A percentile compares a stretch with the other conserved stretches of the same genome.
phyloP scores from a whole-genome alignment of 73 alveolate species.

The Tetrahymena malaccensis region DNA sequence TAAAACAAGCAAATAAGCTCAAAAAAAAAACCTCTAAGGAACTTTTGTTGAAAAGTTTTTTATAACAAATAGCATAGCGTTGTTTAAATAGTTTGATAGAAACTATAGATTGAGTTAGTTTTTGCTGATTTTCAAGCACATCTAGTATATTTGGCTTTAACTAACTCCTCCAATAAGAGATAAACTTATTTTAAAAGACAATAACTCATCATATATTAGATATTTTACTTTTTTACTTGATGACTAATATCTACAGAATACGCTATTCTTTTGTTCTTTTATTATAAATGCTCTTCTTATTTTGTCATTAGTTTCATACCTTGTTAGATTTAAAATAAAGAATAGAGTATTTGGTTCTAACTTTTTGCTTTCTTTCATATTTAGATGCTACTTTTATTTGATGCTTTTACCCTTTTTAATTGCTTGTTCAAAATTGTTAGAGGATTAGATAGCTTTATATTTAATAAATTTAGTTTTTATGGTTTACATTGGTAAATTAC shows the following conservation, averaged over 20 bases:
- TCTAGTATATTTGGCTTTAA: neutral
- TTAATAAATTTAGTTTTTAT: neutral
- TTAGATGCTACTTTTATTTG: neutral
- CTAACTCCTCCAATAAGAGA: neutral
- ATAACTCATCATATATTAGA: neutral
- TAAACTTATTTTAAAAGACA: neutral
- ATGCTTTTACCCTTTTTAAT: neutral
- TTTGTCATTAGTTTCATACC: neutral
- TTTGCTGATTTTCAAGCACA: neutral
- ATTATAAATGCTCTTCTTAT: neutral
- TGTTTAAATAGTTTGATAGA: neutral
- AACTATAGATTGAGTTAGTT: neutral
- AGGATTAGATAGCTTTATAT: neutral
- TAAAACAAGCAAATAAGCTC: neutral
- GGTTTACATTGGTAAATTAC: neutral
- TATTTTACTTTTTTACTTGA: neutral
- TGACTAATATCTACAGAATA: neutral
- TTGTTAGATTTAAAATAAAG: neutral
- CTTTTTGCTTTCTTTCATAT: neutral
- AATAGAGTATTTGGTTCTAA: neutral
- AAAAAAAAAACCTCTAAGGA: neutral
- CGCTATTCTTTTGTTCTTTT: neutral
- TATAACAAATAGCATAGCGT: neutral
- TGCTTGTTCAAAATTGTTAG: neutral
- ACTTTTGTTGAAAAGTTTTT: neutral